phyloP scores from a whole-genome alignment of 345 rosid species.

The Adansonia digitata region DNA sequence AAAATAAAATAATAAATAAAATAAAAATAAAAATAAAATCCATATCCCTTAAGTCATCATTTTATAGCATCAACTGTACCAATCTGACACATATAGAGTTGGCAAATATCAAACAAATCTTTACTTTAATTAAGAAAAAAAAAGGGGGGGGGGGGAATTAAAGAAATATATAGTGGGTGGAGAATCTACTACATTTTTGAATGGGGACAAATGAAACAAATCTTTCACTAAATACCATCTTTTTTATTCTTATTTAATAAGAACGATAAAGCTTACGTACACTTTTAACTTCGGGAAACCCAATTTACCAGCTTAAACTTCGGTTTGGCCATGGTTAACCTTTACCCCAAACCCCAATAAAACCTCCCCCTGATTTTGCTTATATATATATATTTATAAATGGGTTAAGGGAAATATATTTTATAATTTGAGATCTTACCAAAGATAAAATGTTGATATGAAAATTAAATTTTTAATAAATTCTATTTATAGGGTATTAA shows the following conservation, averaged over 20 bases:
- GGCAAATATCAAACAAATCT: constrained; percentile 9
- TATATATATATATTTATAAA: neutral
- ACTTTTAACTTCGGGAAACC: constrained; percentile 26
- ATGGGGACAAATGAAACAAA: constrained; percentile 34
- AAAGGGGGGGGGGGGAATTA: neutral
- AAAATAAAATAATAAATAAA: too few species aligned
- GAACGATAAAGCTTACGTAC: constrained; percentile 29
- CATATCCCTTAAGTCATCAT: constrained; percentile 11
- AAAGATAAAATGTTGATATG: too few species aligned
- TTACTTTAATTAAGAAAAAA: neutral
- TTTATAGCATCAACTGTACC: neutral
- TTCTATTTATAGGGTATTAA: too few species aligned
- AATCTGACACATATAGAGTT: constrained; percentile 1
- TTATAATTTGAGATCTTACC: too few species aligned
- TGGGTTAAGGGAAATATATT: too few species aligned
- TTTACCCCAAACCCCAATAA: neutral
- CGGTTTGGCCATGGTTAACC: constrained; percentile 9
- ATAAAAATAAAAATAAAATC: neutral
- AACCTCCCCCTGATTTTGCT: neutral
- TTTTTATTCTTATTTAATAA: constrained; percentile 18
- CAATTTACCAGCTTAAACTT: constrained; percentile 22
- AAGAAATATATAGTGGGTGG: neutral
- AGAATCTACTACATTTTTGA: constrained; percentile 36
- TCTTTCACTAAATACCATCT: constrained; percentile 25
- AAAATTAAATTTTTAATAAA: too few species aligned